Evolutionary conservation across 371 early-diverging fungal species (phyloP), one percentile per base, ranked within the genome.

Genomic region (Saksenaea oblongispora): DNA sequence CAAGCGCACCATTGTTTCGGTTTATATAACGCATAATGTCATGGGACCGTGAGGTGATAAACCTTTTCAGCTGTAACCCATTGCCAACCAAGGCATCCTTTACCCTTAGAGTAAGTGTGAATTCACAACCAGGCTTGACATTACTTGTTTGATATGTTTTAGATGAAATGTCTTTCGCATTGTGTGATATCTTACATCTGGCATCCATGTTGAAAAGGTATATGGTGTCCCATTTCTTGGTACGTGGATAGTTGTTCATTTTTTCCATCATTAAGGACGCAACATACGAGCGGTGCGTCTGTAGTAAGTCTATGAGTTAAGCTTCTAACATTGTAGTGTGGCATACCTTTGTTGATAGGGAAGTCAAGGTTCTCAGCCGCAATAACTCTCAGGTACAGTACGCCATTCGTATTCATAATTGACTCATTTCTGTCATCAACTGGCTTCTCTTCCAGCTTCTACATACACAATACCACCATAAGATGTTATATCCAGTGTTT

Each of bases 291-390:
- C 0, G 69, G 64, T 44, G 62, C 54, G 26, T 69, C 65, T 63
- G 27, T 24, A 47, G 2, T 7, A 41, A 22, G 14, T n/a, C n/a
- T 22, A 22, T 44, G 18, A 58, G 18, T 28, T 28, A 34, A 51
- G 1, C 1, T 24, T 28, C 13, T 27, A 53, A 37, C 51, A 34
- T 7, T 5, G 35, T 34, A 22, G 26, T 8, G 17, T 14, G 24
- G 4, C 37, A 56, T 66, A 72, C 77, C 66, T 53, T 66, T 54
- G 8, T 71, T 67, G 14, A 73, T 75, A 26, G 78, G 72, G 26
- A 74, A 69, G 47, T 75, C 73, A 8, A 75, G 59, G 37, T 71
- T 70, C 36, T 78, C 66, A 31, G 70, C 70, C n/a, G 70, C 65
- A 18, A 66, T 7, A 4, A 70, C 56, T 14, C 51, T 34, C 14